phyloP scores from a whole-genome alignment of 1,284 basidiomycete genomes.

The Cryptococcus sp. region DNA sequence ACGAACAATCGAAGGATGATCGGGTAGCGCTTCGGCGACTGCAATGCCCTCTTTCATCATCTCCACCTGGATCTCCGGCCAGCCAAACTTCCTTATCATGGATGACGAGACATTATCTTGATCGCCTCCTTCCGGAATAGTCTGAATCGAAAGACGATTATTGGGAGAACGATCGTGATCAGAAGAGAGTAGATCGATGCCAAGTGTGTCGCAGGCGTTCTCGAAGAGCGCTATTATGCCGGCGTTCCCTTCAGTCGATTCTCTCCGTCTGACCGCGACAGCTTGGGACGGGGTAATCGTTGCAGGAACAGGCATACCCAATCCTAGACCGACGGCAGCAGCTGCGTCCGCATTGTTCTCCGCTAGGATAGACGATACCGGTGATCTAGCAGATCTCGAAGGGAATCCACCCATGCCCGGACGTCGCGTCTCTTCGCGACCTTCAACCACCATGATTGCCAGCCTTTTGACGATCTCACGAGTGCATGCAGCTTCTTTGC shows the following conservation, averaged over 20 bases:
- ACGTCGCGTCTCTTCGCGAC: slow-evolving; percentile 34
- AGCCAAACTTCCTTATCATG: slow-evolving; percentile 63
- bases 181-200: slow-evolving; percentile 62
- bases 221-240: slow-evolving; percentile 72
- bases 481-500: slow-evolving; percentile 83
- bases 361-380: slow-evolving; percentile 3
- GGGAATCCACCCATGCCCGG: slow-evolving; percentile 17
- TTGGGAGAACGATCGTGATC: slow-evolving; percentile 9
- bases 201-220: slow-evolving; percentile 72
- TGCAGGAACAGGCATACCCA: slow-evolving; percentile 56
- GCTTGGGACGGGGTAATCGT: slow-evolving; percentile 31
- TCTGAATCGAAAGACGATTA: not conserved
- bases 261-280: slow-evolving; percentile 69
- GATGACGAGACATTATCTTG: slow-evolving; percentile 7
- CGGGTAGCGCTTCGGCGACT: slow-evolving; percentile 83
- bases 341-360: slow-evolving; percentile 7
- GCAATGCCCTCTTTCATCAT: slow-evolving; percentile 87
- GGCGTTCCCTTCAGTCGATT: slow-evolving; percentile 73
- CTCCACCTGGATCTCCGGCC: slow-evolving; percentile 90
- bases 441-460: slow-evolving; percentile 69
- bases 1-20: slow-evolving; percentile 35
- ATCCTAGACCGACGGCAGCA: slow-evolving; percentile 54
- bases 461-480: slow-evolving; percentile 78
- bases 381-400: slow-evolving; percentile 1
- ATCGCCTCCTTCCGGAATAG: not conserved